Percentiles rank a stretch among this genome's conserved stretches.
Conservation (phyloP, 768 basidiomycete genomes). For the Macrolepiota dolichaula region DNA sequence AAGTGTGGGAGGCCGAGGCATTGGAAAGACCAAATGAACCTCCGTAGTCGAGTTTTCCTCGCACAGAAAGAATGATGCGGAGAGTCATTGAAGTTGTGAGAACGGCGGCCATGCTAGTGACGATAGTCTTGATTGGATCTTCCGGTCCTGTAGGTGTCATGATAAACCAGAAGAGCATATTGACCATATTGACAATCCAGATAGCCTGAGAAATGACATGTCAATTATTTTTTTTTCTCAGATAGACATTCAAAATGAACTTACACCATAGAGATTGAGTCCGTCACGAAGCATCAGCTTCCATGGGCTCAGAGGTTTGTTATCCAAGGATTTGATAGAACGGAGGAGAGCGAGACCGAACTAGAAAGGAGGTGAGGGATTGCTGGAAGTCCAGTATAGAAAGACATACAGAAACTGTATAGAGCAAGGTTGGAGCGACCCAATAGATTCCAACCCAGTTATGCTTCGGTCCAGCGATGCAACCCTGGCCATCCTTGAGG, state of each 20-base stretch:
- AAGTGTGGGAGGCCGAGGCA: conserved; percentile 32
- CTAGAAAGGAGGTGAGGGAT: conserved; percentile 24
- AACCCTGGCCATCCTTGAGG: conserved; percentile 71
- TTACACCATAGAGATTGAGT: conserved; percentile 77
- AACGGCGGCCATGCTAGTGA: conserved; percentile 79
- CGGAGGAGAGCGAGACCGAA: conserved; percentile 59
- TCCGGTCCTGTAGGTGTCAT: conserved; percentile 54
- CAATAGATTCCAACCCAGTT: conserved; percentile 89
- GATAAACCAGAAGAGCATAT: conserved; percentile 87
- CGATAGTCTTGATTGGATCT: conserved; percentile 79
- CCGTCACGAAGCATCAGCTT: conserved; percentile 90
- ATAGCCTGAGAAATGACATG: conserved; percentile 44
- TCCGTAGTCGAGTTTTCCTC: conserved; percentile 69
- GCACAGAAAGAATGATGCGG: conserved; percentile 80
- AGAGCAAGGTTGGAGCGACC: conserved; percentile 72
- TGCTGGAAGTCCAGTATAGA: neutral
- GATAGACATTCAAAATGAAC: conserved; percentile 18
- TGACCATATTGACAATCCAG: conserved; percentile 77
- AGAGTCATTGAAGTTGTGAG: conserved; percentile 87
- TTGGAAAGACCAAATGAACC: conserved; percentile 65
- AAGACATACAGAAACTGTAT: conserved; percentile 58
- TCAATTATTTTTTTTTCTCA: conserved; percentile 6
- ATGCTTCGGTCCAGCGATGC: conserved; percentile 78
- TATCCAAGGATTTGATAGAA: conserved; percentile 52
- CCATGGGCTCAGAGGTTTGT: conserved; percentile 65